These are phyloP conservation scores for Cladophialophora carrionii DNA, from an alignment of 2,329 filamentous ascomycete genomes.

Conservation along the genomic window DNA sequence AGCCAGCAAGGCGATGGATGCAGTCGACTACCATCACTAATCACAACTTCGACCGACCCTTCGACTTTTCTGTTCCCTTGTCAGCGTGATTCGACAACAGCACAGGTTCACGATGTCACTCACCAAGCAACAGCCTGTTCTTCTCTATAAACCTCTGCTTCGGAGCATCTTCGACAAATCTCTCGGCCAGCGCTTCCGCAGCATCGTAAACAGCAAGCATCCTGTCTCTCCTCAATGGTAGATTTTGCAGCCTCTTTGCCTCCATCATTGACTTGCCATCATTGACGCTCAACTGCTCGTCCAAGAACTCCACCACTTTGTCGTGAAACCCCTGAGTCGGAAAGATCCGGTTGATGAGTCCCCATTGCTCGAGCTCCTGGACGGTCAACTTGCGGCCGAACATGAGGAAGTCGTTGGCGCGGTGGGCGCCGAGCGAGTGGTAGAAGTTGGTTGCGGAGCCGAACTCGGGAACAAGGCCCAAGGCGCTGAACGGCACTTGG, in stretches of 20 bases:
- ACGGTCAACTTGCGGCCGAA: slow-evolving; percentile 53
- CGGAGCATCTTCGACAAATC: slow-evolving; percentile 55
- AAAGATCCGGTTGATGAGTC: slow-evolving; percentile 55
- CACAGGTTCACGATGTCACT: background rate
- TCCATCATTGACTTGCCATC: slow-evolving; percentile 59
- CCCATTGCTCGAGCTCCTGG: slow-evolving; percentile 50
- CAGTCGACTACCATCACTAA: background rate
- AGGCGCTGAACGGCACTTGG: slow-evolving; percentile 54
- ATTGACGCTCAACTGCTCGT: slow-evolving; percentile 55
- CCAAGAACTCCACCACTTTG: slow-evolving; percentile 49
- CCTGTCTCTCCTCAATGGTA: slow-evolving; percentile 49
- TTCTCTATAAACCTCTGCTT: slow-evolving; percentile 51
- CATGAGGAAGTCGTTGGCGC: slow-evolving; percentile 58
- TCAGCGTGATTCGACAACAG: background rate
- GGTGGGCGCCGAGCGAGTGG: slow-evolving; percentile 55
- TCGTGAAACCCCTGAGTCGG: slow-evolving; percentile 48
- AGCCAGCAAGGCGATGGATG: background rate
- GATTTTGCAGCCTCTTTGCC: slow-evolving; percentile 56
- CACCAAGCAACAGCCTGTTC: slow-evolving; percentile 31
- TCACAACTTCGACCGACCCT: background rate
- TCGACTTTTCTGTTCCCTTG: background rate
- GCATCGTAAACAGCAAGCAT: slow-evolving; percentile 54
- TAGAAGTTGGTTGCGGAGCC: slow-evolving; percentile 53
- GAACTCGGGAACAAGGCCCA: slow-evolving; percentile 56
- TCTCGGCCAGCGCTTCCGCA: slow-evolving; percentile 53